These are phyloP conservation scores for Cudoniella acicularis DNA, from an alignment of 495 filamentous ascomycete genomes.

Conservation along the genomic window DNA sequence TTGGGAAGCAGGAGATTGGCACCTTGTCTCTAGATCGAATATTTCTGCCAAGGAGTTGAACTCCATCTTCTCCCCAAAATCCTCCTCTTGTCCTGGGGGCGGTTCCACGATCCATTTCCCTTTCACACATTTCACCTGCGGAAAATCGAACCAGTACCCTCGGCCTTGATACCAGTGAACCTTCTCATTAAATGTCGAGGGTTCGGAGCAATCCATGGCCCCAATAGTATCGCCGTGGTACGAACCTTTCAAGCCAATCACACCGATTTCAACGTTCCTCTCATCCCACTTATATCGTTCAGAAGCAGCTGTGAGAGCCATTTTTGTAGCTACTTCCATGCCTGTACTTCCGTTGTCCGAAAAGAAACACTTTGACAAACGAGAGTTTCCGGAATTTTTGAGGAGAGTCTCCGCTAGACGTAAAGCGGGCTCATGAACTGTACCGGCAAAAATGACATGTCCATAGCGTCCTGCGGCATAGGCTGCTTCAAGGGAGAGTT, in stretches of 20 bases:
- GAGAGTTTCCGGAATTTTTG: conserved; percentile 50
- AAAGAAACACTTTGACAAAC: conserved; percentile 66
- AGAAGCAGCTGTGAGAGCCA: conserved; percentile 64
- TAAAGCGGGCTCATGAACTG: conserved; percentile 68
- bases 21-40: conserved; percentile 55
- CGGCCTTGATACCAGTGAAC: conserved; percentile 75
- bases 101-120: conserved; percentile 61
- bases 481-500: conserved; percentile 63
- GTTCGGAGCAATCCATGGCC: conserved; percentile 75
- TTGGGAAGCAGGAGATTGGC: conserved; percentile 33
- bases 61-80: conserved; percentile 40
- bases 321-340: conserved; percentile 76
- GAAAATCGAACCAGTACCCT: conserved; percentile 75
- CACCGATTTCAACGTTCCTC: conserved; percentile 48
- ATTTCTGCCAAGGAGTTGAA: conserved; percentile 52
- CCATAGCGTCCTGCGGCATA: conserved; percentile 81
- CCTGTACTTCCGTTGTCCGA: conserved; percentile 78
- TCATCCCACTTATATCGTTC: conserved; percentile 60
- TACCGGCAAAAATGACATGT: conserved; percentile 77
- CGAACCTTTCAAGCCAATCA: conserved; percentile 68
- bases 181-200: conserved; percentile 66
- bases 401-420: conserved; percentile 58
- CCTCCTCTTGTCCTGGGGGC: conserved; percentile 41
- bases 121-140: conserved; percentile 58
- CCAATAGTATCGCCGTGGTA: conserved; percentile 84